Conservation (phyloP, 371 early-diverging fungal species). For the Mucor lusitanicus region DNA sequence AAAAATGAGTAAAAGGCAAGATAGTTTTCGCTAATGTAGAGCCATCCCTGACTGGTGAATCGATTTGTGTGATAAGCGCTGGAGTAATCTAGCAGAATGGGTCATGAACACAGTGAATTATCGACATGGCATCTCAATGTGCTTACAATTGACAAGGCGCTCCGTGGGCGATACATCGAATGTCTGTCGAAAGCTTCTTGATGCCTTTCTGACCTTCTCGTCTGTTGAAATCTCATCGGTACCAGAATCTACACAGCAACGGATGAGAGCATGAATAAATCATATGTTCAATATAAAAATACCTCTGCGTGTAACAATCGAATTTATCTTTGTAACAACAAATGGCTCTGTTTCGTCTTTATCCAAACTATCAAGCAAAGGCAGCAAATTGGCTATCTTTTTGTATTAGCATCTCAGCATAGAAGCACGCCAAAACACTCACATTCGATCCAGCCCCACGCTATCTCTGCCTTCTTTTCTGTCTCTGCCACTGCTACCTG, state of each 20-base stretch:
- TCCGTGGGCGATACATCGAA: constrained; percentile 84
- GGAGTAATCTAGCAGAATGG: constrained; percentile 75
- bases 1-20: constrained; percentile 94
- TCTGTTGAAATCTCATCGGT: constrained; percentile 83
- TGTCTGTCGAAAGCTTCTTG: constrained; percentile 88
- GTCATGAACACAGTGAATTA: background rate
- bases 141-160: constrained; percentile 84
- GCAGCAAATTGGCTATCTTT: constrained; percentile 63
- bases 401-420: background rate
- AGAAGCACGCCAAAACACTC: background rate
- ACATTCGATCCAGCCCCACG: constrained; percentile 92
- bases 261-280: constrained; percentile 1
- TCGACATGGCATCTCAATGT: background rate
- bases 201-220: constrained; percentile 85
- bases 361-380: constrained; percentile 76
- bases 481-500: constrained; percentile 80
- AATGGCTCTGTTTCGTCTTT: constrained; percentile 78
- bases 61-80: constrained; percentile 84
- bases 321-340: constrained; percentile 88
- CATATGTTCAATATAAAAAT: constrained; percentile 19
- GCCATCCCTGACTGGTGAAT: constrained; percentile 94
- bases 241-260: constrained; percentile 50
- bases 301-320: constrained; percentile 83
- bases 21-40: constrained; percentile 92
- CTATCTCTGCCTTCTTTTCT: constrained; percentile 76